A percentile compares a stretch with the other conserved stretches of the same genome.
Conservation (phyloP, 1,284 basidiomycete genomes). For the Takashimella tepidaria region DNA sequence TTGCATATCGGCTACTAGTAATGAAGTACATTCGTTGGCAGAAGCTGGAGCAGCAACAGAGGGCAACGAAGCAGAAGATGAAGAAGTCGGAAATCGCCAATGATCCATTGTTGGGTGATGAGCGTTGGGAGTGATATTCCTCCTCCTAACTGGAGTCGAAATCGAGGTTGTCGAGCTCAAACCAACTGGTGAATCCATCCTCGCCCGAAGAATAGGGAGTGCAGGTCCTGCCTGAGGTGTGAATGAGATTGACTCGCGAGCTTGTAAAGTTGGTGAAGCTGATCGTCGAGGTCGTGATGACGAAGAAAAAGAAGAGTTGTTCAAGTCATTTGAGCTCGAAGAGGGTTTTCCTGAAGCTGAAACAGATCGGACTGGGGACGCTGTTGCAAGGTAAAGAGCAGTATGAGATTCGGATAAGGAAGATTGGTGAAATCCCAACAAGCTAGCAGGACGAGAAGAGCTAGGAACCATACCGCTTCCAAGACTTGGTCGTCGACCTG, state of each 20-base stretch:
- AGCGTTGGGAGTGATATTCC: slow-evolving; percentile 24
- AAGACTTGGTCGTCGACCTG: slow-evolving; percentile 6
- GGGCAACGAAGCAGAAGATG: neutral
- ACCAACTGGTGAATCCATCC: slow-evolving; percentile 18
- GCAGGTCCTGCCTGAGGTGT: slow-evolving; percentile 36
- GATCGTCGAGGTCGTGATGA: slow-evolving; percentile 21
- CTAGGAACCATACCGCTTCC: slow-evolving; percentile 4
- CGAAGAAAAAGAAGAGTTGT: neutral
- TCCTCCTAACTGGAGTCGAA: slow-evolving; percentile 19
- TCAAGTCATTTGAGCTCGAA: neutral
- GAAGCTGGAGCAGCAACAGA: neutral
- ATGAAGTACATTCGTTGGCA: neutral
- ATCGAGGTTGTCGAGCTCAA: slow-evolving; percentile 10
- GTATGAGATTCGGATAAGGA: slow-evolving; percentile 45
- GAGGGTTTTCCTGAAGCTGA: neutral
- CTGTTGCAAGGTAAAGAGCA: slow-evolving; percentile 41
- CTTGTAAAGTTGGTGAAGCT: slow-evolving; percentile 32
- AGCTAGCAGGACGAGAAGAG: slow-evolving; percentile 20
- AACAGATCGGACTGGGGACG: slow-evolving; percentile 24
- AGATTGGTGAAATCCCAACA: slow-evolving; percentile 34
- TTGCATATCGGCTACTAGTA: neutral
- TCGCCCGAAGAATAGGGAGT: slow-evolving; percentile 2
- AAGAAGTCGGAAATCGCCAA: slow-evolving; percentile 39
- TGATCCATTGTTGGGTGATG: slow-evolving; percentile 35
- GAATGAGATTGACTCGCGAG: slow-evolving; percentile 34